Conservation (phyloP, 2,329 filamentous ascomycete genomes). For the Fonsecaea pedrosoi region DNA sequence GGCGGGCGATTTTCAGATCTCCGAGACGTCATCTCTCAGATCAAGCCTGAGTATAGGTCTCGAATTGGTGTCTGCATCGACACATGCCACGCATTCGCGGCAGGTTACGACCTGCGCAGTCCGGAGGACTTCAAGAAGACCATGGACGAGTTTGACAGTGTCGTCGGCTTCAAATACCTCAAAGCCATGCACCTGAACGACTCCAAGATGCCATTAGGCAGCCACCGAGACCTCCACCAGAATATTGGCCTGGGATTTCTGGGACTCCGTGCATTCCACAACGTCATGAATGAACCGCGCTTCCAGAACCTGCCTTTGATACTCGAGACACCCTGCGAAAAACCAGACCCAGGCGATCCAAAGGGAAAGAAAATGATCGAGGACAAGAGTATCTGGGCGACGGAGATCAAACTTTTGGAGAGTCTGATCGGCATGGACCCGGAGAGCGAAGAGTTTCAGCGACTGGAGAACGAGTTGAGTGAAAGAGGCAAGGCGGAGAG, state of each 20-base stretch:
- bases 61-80: constrained; percentile 94
- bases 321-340: constrained; percentile 92
- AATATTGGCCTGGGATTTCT: constrained; percentile 97
- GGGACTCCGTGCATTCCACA: constrained; percentile 87
- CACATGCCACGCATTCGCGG: constrained; percentile 95
- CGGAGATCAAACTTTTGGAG: constrained; percentile 93
- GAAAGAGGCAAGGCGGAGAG: constrained; percentile 74
- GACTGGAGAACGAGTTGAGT: constrained; percentile 69
- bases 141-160: constrained; percentile 75
- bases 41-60: constrained; percentile 74
- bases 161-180: constrained; percentile 80
- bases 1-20: constrained; percentile 87
- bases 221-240: constrained; percentile 86
- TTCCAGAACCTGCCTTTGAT: constrained; percentile 87
- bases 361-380: constrained; percentile 54
- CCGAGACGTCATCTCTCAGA: constrained; percentile 77
- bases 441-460: constrained; percentile 73
- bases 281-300: constrained; percentile 79
- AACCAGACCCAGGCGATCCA: constrained; percentile 55
- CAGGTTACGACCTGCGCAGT: constrained; percentile 85
- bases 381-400: constrained; percentile 84
- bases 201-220: constrained; percentile 85
- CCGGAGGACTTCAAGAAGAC: constrained; percentile 75
- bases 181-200: constrained; percentile 92
- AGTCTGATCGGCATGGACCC: constrained; percentile 82